Percentiles rank a stretch among this genome's conserved stretches.
Conservation (phyloP, 2,329 filamentous ascomycete genomes). For the Lomentospora prolificans region DNA sequence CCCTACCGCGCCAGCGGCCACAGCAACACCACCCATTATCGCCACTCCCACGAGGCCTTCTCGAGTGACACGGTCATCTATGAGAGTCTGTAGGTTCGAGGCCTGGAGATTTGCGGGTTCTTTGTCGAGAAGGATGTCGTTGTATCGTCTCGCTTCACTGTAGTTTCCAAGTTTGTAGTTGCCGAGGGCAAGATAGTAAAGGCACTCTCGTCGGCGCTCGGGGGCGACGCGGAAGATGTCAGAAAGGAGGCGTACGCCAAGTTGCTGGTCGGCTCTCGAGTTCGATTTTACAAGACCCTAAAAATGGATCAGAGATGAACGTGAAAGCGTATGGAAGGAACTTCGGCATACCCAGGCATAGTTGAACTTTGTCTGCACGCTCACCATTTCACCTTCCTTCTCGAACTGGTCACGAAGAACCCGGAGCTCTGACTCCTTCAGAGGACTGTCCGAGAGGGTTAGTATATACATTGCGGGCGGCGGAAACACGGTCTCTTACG, state of each 20-base stretch:
- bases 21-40: constrained; percentile 85
- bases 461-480: constrained; percentile 11
- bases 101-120: constrained; percentile 90
- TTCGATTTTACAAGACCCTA: constrained; percentile 93
- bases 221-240: constrained; percentile 93
- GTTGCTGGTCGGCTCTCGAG: constrained; percentile 76
- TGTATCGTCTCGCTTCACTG: constrained; percentile 86
- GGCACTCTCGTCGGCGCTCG: constrained; percentile 90
- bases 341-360: constrained; percentile 74
- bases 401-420: constrained; percentile 92
- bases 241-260: constrained; percentile 84
- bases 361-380: constrained; percentile 98
- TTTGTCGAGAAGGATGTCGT: constrained; percentile 81
- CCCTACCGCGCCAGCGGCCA: constrained; percentile 87
- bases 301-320: not conserved
- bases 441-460: constrained; percentile 46
- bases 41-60: constrained; percentile 91
- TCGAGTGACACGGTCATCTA: constrained; percentile 92
- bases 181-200: constrained; percentile 94
- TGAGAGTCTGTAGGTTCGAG: constrained; percentile 71
- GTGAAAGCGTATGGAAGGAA: not conserved
- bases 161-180: constrained; percentile 99
- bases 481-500: constrained; percentile 38
- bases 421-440: constrained; percentile 85
- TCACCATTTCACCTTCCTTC: constrained; percentile 94